Conservation (phyloP, 208 protist genomes). For the Balamuthia mandrillaris region DNA sequence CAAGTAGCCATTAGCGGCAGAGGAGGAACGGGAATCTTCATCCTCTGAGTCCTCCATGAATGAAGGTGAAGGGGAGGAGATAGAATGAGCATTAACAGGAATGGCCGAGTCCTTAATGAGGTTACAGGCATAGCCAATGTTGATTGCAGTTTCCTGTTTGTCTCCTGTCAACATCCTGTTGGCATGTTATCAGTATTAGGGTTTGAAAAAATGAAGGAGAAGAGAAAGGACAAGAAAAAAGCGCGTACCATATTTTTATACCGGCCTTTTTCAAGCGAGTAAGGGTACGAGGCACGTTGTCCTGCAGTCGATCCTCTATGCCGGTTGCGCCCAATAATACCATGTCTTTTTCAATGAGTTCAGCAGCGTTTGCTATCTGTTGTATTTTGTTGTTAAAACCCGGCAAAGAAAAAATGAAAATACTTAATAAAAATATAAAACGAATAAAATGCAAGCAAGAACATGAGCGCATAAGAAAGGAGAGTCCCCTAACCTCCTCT, state of each 20-base stretch:
- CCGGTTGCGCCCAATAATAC: conserved; percentile 80
- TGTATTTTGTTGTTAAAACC: not conserved
- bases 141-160: conserved; percentile 95
- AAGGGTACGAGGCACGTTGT: conserved; percentile 87
- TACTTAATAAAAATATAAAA: not conserved
- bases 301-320: conserved; percentile 93
- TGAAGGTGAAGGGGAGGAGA: too few relatives aligned
- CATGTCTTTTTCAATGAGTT: conserved; percentile 78
- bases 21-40: too few relatives aligned
- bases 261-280: conserved; percentile 58
- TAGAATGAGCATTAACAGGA: not conserved
- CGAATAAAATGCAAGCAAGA: not conserved
- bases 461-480: too few relatives aligned
- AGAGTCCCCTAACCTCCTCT: too few relatives aligned
- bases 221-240: not conserved
- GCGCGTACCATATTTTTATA: not conserved
- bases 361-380: conserved; percentile 25
- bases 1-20: too few relatives aligned
- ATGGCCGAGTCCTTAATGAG: conserved; percentile 46
- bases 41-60: too few relatives aligned
- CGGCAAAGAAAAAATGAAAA: not conserved
- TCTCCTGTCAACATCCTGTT: conserved; percentile 98
- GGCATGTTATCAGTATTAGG: too few relatives aligned
- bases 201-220: not conserved
- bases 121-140: conserved; percentile 82